Percentiles rank a stretch among this genome's conserved stretches.
phyloP scores from a whole-genome alignment of 495 filamentous ascomycete species.

The Opeltia flavorubescens region DNA sequence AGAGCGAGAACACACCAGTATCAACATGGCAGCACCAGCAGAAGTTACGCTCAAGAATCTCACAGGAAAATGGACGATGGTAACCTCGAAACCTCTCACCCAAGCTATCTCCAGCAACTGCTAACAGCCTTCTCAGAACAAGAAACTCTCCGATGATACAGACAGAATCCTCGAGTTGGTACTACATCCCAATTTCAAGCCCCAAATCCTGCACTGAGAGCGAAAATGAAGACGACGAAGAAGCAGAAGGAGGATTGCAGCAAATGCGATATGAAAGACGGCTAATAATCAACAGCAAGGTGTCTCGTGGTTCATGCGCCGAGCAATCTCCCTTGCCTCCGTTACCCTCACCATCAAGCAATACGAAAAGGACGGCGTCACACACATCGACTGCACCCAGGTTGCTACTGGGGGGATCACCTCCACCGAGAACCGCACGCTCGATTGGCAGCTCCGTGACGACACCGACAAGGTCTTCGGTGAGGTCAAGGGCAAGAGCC shows the following conservation, averaged over 20 bases:
- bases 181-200: conserved; percentile 6
- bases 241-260: too few relatives aligned
- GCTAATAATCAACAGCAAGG: conserved; percentile 62
- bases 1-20: background rate
- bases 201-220: background rate
- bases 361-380: conserved; percentile 35
- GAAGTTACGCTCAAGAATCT: conserved; percentile 59
- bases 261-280: too few relatives aligned
- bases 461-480: conserved; percentile 80
- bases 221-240: too few relatives aligned
- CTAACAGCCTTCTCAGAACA: conserved; percentile 43
- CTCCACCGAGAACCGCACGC: conserved; percentile 52
- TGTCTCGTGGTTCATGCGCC: conserved; percentile 70
- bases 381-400: conserved; percentile 75
- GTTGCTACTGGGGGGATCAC: conserved; percentile 58
- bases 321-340: conserved; percentile 55
- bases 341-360: conserved; percentile 57
- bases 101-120: background rate
- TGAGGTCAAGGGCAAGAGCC: conserved; percentile 43
- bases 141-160: conserved; percentile 55
- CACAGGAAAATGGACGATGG: conserved; percentile 67
- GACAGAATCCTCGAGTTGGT: conserved; percentile 60
- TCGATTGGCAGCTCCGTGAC: conserved; percentile 56
- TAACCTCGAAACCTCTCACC: conserved; percentile 22
- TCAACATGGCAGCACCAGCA: conserved; percentile 69